Evolutionary conservation across 257 asterid genomes (phyloP).

Genomic region (Solanum pimpinellifolium): DNA sequence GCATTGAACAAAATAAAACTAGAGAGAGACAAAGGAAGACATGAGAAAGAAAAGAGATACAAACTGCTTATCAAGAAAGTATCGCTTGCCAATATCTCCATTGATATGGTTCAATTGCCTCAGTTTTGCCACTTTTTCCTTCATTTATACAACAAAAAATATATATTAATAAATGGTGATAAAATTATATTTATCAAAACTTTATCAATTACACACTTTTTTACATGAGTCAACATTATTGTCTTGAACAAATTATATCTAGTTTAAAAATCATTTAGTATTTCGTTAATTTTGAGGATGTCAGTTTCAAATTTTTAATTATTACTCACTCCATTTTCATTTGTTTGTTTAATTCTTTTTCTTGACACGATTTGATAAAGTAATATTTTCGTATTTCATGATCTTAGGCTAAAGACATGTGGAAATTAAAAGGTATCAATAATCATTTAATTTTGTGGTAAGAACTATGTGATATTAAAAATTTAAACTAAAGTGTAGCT

Average conservation of each 20-base stretch:
- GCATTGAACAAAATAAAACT: neutral
- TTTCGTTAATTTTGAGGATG: too few relatives aligned
- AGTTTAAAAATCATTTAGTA: too few relatives aligned
- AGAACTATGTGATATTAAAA: neutral
- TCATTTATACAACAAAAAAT: neutral
- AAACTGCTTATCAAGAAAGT: conserved; percentile 43
- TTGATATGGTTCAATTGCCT: conserved; percentile 23
- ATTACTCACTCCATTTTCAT: too few relatives aligned
- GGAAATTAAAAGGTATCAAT: too few relatives aligned
- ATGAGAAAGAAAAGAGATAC: neutral
- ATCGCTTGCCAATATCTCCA: conserved; percentile 28
- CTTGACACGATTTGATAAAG: too few relatives aligned
- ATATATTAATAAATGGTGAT: neutral
- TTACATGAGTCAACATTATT: neutral
- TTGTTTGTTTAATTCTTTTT: too few relatives aligned
- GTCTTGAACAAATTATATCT: too few relatives aligned
- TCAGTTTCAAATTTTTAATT: too few relatives aligned
- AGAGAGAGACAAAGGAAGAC: neutral
- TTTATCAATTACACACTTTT: neutral
- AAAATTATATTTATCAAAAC: neutral
- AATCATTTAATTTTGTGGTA: too few relatives aligned
- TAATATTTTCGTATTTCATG: too few relatives aligned
- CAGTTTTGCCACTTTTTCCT: conserved; percentile 47
- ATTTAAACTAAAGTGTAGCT: neutral
- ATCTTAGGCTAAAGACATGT: too few relatives aligned